Percentiles rank a stretch among this genome's conserved stretches.
Evolutionary conservation across 1,139 yeast species (phyloP).

Genomic region (Sugiyamaella pinicola): DNA sequence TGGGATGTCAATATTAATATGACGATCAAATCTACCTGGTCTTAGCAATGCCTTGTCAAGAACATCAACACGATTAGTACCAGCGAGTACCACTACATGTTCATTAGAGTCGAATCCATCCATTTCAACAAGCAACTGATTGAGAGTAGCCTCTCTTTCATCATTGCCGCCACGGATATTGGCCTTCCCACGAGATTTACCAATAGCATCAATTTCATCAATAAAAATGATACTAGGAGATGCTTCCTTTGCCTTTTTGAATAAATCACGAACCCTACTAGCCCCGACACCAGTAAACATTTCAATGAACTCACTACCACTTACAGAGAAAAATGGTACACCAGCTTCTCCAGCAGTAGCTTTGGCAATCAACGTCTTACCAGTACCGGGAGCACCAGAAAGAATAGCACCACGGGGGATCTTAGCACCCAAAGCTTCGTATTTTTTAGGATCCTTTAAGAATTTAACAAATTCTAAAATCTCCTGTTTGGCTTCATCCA

Average conservation of each 20-base stretch:
- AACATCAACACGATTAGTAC: constrained; percentile 94
- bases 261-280: constrained; percentile 91
- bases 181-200: constrained; percentile 87
- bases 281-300: constrained; percentile 99
- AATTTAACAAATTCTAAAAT: constrained; percentile 97
- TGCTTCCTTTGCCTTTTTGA: constrained; percentile 86
- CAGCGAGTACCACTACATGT: constrained; percentile 95
- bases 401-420: constrained; percentile 97
- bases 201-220: constrained; percentile 98
- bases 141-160: constrained; percentile 94
- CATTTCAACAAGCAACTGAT: constrained; percentile 95
- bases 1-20: constrained; percentile 86
- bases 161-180: constrained; percentile 84
- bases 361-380: constrained; percentile 95
- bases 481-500: constrained; percentile 96
- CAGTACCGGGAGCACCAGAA: constrained; percentile 99
- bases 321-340: constrained; percentile 91
- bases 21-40: constrained; percentile 97
- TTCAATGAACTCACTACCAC: constrained; percentile 98
- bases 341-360: constrained; percentile 99
- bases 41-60: constrained; percentile 89
- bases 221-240: constrained; percentile 94
- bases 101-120: constrained; percentile 91
- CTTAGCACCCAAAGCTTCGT: constrained; percentile 90
- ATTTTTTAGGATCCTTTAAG: constrained; percentile 83